phyloP scores from a whole-genome alignment of 2,329 filamentous ascomycete genomes.

The Elsinoe ampelina region DNA sequence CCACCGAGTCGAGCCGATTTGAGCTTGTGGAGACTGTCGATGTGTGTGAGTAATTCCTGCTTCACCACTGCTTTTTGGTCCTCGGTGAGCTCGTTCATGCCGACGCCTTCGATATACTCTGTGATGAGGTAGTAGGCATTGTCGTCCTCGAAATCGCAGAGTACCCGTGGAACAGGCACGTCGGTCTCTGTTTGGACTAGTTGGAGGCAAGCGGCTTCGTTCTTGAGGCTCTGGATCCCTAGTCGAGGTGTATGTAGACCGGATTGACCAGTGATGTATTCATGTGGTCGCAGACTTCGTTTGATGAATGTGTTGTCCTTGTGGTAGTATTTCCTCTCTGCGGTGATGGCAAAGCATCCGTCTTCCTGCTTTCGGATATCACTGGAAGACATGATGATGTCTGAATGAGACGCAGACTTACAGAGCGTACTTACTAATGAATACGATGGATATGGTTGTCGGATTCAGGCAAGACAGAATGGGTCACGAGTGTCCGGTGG shows the following conservation, averaged over 20 bases:
- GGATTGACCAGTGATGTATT: neutral
- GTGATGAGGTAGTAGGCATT: neutral
- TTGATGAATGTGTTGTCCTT: neutral
- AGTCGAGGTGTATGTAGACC: neutral
- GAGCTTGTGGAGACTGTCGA: neutral
- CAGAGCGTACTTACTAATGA: too few relatives aligned
- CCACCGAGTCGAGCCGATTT: conserved; percentile 15
- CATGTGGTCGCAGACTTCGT: neutral
- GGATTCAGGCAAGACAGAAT: too few relatives aligned
- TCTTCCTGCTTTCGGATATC: too few relatives aligned
- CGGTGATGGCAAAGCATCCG: neutral
- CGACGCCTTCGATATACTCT: neutral
- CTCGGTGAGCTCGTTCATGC: neutral
- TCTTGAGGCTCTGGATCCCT: neutral
- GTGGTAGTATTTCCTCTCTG: neutral
- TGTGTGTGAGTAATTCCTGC: neutral
- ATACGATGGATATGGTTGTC: too few relatives aligned
- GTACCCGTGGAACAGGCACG: neutral
- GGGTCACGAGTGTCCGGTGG: too few relatives aligned
- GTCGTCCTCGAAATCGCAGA: neutral
- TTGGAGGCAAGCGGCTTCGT: neutral
- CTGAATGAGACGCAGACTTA: too few relatives aligned
- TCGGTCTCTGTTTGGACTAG: neutral
- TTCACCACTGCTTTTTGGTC: neutral
- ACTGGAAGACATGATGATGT: too few relatives aligned